These are phyloP conservation scores for Spirogloea muscicola DNA, from an alignment of 139 green algal genomes.

Conservation along the genomic window DNA sequence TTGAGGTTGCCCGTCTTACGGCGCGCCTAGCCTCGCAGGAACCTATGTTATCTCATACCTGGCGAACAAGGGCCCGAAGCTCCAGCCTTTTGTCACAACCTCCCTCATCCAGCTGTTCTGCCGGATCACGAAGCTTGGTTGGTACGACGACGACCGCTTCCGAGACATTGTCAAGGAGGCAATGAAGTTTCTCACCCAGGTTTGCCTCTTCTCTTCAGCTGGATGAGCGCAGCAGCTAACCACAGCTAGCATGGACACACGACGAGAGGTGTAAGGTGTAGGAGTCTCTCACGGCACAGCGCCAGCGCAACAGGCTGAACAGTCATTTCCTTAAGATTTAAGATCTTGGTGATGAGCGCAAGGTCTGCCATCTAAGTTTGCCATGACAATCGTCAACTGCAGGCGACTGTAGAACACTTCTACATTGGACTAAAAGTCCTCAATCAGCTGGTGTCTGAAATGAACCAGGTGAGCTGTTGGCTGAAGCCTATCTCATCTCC, in stretches of 20 bases:
- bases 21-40: constrained; percentile 9
- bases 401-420: constrained; percentile 65
- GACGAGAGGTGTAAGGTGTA: too few species aligned
- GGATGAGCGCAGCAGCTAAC: too few species aligned
- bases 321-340: too few species aligned
- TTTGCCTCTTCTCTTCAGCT: too few species aligned
- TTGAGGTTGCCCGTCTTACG: too few species aligned
- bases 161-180: constrained; percentile 80
- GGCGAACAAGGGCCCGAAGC: constrained; percentile 62
- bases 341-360: too few species aligned
- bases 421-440: constrained; percentile 86
- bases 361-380: too few species aligned
- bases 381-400: background rate
- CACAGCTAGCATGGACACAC: too few species aligned
- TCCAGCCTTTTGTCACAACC: constrained; percentile 80
- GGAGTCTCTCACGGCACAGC: too few species aligned
- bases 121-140: constrained; percentile 90
- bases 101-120: constrained; percentile 81
- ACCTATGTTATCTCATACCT: constrained; percentile 48
- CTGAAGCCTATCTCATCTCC: too few species aligned
- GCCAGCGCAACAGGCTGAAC: too few species aligned
- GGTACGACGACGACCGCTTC: constrained; percentile 83
- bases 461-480: constrained; percentile 77
- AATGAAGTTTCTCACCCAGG: constrained; percentile 63
- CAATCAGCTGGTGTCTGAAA: constrained; percentile 81